Evolutionary conservation across 2,329 filamentous ascomycete genomes (phyloP), one percentile per base, ranked within the genome.

Genomic region (Apiospora marii): DNA sequence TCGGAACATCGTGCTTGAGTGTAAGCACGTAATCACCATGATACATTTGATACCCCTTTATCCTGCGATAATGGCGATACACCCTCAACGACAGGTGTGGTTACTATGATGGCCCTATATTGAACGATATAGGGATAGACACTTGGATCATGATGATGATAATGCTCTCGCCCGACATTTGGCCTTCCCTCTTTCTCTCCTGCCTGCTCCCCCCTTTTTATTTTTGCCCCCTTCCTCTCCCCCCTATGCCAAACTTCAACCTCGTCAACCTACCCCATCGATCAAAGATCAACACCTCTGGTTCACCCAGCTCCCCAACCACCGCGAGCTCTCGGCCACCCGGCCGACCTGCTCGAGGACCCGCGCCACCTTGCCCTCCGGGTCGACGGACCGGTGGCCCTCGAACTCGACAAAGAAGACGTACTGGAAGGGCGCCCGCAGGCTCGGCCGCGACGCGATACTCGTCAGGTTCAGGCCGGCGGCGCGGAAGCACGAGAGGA

Each of bases 391-490:
- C 76, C 83, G 84, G 80, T 90, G 87, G 1, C 93, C 92, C 80
- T 93, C 89, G 78, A 97, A 95, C 85, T 98, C 96, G 43, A 98
- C 92, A 80, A 98, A 95, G 84, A 98, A 98, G 49, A 98, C 89
- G 83, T 98, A 98, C 81, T 97, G 92, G 90, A 97, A 98, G 27
- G 93, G 90, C 76, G 86, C 84, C 51, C 88, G 85, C 72, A 93
- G 88, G 78, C 93, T 95, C 6, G 96, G 96, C 75, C 96, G 85
- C 76, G 93, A 95, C 80, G 95, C 95, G 82, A 98, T 97, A 81
- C 92, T 96, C 43, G 95, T 98, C 76, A 98, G 84, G 80, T 98
- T 97, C 72, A 98, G 86, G 6, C 88, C 87, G 76, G 90, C 87
- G 10, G 85, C 85, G 75, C 91, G 91, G 84, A 98, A 98, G 72